Conservation (phyloP, 345 rosid genomes). For the Dovyalis caffra region DNA sequence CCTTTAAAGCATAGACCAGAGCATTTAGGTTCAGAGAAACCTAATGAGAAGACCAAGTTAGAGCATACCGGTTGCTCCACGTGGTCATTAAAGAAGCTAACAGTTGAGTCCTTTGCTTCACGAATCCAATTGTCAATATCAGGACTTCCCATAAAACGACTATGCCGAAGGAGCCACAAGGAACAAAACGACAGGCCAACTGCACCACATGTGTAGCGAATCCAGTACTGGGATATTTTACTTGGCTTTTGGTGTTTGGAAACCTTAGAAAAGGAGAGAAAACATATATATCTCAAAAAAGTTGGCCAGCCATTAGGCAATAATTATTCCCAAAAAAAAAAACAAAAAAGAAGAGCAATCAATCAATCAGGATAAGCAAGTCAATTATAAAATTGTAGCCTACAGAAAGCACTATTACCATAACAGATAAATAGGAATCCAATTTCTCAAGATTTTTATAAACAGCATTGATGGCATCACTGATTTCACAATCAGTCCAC, state of each 20-base stretch:
- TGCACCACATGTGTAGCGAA: slow-evolving; percentile 74
- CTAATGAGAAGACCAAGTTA: slow-evolving; percentile 17
- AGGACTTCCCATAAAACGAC: slow-evolving; percentile 87
- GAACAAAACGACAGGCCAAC: slow-evolving; percentile 75
- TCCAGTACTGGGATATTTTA: slow-evolving; percentile 67
- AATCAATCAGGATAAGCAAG: neutral
- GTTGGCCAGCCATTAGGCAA: neutral
- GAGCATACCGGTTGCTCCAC: slow-evolving; percentile 89
- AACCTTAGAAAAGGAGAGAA: slow-evolving; percentile 45
- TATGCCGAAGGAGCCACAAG: slow-evolving; percentile 80
- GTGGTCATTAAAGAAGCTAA: slow-evolving; percentile 71
- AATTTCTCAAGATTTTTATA: slow-evolving; percentile 66
- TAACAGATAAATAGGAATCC: slow-evolving; percentile 54
- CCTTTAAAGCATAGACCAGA: slow-evolving; percentile 7
- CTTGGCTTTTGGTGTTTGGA: slow-evolving; percentile 75
- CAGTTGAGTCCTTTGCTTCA: slow-evolving; percentile 73
- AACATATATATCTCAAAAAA: slow-evolving; percentile 4
- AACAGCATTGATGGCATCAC: slow-evolving; percentile 59
- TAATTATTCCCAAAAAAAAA: too few relatives aligned
- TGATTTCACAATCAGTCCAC: slow-evolving; percentile 74
- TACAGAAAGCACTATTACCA: slow-evolving; percentile 40
- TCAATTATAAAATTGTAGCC: neutral
- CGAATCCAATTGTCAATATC: slow-evolving; percentile 87
- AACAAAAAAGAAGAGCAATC: neutral
- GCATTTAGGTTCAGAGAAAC: neutral